Conservation (phyloP, 1,284 basidiomycete genomes). For the Rhodotorula sp. region DNA sequence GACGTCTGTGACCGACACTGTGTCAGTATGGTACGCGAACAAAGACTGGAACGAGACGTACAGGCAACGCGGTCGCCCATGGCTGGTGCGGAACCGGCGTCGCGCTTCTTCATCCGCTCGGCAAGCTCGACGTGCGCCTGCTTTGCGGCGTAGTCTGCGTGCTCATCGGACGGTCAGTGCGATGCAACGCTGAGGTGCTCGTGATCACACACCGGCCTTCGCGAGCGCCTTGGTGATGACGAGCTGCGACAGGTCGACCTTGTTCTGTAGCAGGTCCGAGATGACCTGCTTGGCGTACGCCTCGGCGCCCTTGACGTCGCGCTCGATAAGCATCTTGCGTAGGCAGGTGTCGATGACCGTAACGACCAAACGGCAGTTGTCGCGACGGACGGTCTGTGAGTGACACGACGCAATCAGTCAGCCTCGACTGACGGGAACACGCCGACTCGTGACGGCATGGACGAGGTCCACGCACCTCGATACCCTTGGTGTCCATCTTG, state of each 20-base stretch:
- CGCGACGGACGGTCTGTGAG: conserved; percentile 83
- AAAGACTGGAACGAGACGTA: background rate
- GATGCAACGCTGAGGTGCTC: no score
- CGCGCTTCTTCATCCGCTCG: conserved; percentile 88
- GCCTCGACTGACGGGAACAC: no score
- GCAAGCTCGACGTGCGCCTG: conserved; percentile 94
- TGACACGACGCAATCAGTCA: background rate
- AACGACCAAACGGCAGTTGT: conserved; percentile 92
- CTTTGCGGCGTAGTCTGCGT: conserved; percentile 77
- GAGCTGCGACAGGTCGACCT: conserved; percentile 93
- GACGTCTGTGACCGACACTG: conserved; percentile 59
- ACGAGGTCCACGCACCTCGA: conserved; percentile 67
- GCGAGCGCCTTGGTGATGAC: conserved; percentile 95
- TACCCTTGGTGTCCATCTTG: conserved; percentile 98
- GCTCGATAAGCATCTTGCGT: conserved; percentile 92
- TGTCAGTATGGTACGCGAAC: background rate
- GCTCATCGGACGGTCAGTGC: no score
- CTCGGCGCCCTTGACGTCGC: conserved; percentile 87
- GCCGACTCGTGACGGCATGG: no score
- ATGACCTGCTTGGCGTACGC: conserved; percentile 93
- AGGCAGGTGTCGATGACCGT: conserved; percentile 95
- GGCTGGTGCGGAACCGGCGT: conserved; percentile 91
- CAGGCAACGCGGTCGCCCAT: conserved; percentile 92
- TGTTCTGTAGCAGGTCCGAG: conserved; percentile 89
- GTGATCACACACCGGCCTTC: conserved; percentile 57